phyloP scores from a whole-genome alignment of 2,329 filamentous ascomycete genomes.

The Cordyceps cicadae region DNA sequence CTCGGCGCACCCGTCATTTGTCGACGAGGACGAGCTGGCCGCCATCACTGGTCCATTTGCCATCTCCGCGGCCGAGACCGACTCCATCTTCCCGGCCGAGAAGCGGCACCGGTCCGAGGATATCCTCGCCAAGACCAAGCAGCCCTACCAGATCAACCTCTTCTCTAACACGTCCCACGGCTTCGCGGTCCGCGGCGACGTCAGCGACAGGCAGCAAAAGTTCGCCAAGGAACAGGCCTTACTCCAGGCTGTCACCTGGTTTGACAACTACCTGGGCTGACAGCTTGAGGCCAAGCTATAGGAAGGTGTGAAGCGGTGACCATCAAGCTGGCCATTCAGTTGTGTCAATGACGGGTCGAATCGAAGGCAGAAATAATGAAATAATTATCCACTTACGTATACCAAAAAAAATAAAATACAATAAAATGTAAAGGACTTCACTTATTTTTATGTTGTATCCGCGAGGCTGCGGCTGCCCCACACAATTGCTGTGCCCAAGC shows the following conservation, averaged over 20 bases:
- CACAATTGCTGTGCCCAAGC: too few relatives aligned
- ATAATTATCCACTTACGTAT: not conserved
- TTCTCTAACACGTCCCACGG: constrained; percentile 64
- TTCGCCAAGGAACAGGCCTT: constrained; percentile 76
- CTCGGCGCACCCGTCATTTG: constrained; percentile 56
- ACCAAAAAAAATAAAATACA: too few relatives aligned
- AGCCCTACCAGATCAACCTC: constrained; percentile 60
- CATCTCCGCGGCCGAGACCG: constrained; percentile 56
- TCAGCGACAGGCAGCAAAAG: constrained; percentile 40
- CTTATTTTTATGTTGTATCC: not conserved
- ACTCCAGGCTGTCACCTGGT: constrained; percentile 67
- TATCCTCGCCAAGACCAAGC: constrained; percentile 43
- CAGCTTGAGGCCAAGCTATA: not conserved
- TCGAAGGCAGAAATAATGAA: not conserved
- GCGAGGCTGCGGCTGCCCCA: not conserved
- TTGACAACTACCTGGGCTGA: constrained; percentile 42
- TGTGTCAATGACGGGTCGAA: too few relatives aligned
- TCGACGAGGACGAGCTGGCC: constrained; percentile 50
- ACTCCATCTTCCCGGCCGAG: constrained; percentile 48
- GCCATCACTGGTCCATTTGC: constrained; percentile 48
- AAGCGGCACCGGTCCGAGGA: constrained; percentile 51
- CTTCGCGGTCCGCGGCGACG: constrained; percentile 62
- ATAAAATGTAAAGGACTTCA: not conserved
- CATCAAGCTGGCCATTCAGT: too few relatives aligned
- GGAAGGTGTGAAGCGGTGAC: not conserved